These are phyloP conservation scores for Dittrichia graveolens DNA, from an alignment of 129 eudicot genomes.

Conservation along the genomic window DNA sequence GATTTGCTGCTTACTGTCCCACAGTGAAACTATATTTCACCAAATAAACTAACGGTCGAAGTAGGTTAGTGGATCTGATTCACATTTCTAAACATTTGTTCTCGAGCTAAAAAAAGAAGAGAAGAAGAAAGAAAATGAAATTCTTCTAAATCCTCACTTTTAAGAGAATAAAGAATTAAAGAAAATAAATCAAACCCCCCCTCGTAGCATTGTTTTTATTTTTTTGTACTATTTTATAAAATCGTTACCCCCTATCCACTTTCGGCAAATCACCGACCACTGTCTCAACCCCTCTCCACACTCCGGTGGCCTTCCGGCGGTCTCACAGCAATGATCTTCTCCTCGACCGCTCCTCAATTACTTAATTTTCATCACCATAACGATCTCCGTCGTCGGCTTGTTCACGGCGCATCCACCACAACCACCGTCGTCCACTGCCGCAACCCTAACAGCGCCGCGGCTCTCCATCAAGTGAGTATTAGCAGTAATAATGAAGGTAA, in stretches of 20 bases:
- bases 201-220: too few relatives aligned
- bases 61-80: too few relatives aligned
- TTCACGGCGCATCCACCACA: conserved; percentile 17
- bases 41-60: too few relatives aligned
- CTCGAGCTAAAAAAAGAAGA: too few relatives aligned
- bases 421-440: conserved; percentile 41
- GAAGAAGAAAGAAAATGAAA: too few relatives aligned
- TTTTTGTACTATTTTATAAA: neutral
- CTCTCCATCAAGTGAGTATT: conserved; percentile 46
- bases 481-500: conserved; percentile 17
- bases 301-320: conserved; percentile 6
- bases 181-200: too few relatives aligned
- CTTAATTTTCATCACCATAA: conserved; percentile 7
- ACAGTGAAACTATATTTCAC: too few relatives aligned
- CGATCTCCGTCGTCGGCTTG: conserved; percentile 12
- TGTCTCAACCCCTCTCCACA: conserved; percentile 6
- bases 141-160: too few relatives aligned
- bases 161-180: too few relatives aligned
- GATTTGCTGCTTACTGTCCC: too few relatives aligned
- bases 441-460: conserved; percentile 38
- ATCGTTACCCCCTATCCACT: conserved; percentile 26
- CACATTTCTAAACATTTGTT: too few relatives aligned
- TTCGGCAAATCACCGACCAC: conserved; percentile 24
- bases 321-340: conserved; percentile 27
- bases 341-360: conserved; percentile 24